Conservation (phyloP, 768 basidiomycete genomes). For the Podaxis rugospora region DNA sequence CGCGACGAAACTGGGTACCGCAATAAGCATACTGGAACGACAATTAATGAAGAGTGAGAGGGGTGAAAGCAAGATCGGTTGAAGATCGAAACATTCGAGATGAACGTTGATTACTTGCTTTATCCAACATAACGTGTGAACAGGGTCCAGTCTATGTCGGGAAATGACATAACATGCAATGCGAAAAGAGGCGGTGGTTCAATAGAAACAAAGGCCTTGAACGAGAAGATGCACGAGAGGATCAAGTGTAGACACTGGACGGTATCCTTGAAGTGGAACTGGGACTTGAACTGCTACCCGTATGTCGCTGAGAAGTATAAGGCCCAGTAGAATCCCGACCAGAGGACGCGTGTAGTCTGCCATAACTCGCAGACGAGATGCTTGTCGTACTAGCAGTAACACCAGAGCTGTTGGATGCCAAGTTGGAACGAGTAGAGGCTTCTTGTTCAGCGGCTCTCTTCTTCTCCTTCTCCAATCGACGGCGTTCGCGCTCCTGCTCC, state of each 20-base stretch:
- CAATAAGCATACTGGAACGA: constrained; percentile 20
- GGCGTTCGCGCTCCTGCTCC: constrained; percentile 22
- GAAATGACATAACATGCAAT: constrained; percentile 3
- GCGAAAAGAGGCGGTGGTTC: background rate
- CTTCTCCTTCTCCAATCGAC: constrained; percentile 24
- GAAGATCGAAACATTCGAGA: background rate
- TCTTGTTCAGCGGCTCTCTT: constrained; percentile 22
- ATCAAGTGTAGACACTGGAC: constrained; percentile 8
- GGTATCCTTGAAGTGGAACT: background rate
- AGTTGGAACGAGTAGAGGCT: background rate
- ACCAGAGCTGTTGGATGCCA: background rate
- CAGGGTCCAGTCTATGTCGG: constrained; percentile 6
- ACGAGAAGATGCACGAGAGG: background rate
- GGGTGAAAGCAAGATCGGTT: background rate
- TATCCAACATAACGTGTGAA: constrained; percentile 1
- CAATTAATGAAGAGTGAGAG: background rate
- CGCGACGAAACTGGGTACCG: constrained; percentile 7
- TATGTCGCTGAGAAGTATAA: constrained; percentile 3
- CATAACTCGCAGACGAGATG: background rate
- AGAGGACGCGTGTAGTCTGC: background rate
- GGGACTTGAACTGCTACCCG: background rate
- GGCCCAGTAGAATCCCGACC: background rate
- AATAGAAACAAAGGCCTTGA: background rate
- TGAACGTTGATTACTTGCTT: constrained; percentile 5
- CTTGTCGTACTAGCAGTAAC: background rate